Base-by-base conservation (phyloP, 371 early-diverging fungal species). In the Mortierella sp. region DNA sequence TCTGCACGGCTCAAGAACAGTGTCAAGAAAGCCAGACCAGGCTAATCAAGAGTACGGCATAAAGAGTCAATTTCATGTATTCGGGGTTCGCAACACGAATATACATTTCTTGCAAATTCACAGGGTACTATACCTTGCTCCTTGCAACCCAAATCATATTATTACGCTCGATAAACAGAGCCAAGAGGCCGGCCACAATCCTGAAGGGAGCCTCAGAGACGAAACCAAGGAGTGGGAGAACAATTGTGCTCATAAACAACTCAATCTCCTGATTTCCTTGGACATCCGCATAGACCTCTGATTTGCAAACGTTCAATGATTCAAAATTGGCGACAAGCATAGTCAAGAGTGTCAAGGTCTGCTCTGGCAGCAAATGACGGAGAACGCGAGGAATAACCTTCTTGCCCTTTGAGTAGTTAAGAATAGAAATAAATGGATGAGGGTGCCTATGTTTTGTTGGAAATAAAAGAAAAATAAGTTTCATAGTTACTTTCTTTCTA, bases 1-100 rank as follows among this genome's bases (percentile, higher is more conserved):
- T 96, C 97, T 14, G 96, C 96, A 49, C 98, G 94, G 24, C 93
- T 93, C 66, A 98, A 87, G 35, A 97, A 88, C 88, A 97, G 89
- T 0, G 97, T 96, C 84, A 98, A 87, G 45, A 97, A 90, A 1
- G 94, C 93, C 68, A 97, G 86, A 4, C 97, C 98, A 54, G 93
- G 93, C 87, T 55, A 55, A 45, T 26, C 3, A 16, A 11, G 24
- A 2, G 24, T 6, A 55, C 9, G 11, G 43, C 28, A 55, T 8
- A 22, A 55, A 45, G 16, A 45, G 18, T 45, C 11, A 45, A 45
- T 30, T 30, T 2, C 6, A 45, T 3, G 47, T 45, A 11, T 3
- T 11, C 18, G 6, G 18, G 16, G 18, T 14, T 45, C 18, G 18
- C 47, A 14, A 45, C 47, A 18, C 43, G 9, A 40, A 40, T 40